Percentiles rank a stretch among this genome's conserved stretches.
Conservation (phyloP, 2,329 filamentous ascomycete species). For the Penicillium sp. region DNA sequence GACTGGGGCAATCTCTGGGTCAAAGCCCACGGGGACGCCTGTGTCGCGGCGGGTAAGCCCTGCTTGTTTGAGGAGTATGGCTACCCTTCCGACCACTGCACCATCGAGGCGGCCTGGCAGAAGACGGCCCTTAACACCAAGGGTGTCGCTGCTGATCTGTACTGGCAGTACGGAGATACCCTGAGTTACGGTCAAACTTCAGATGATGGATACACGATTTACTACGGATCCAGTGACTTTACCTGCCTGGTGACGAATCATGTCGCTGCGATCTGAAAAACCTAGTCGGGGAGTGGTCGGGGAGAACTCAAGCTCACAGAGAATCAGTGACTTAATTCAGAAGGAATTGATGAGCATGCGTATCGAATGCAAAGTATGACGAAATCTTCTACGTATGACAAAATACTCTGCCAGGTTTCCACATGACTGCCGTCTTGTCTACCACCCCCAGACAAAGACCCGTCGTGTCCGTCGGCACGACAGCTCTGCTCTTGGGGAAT, state of each 20-base stretch:
- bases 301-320: not conserved
- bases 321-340: too few species aligned
- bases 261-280: constrained; percentile 11
- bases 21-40: constrained; percentile 39
- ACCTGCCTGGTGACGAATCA: constrained; percentile 31
- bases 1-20: constrained; percentile 46
- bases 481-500: too few species aligned
- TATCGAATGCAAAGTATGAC: too few species aligned
- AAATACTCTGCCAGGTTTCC: too few species aligned
- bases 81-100: constrained; percentile 24
- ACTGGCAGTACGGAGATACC: constrained; percentile 35
- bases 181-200: constrained; percentile 12
- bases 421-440: too few species aligned
- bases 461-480: too few species aligned
- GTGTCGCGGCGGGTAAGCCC: constrained; percentile 34
- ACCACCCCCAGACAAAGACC: too few species aligned
- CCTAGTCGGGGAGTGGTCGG: too few species aligned
- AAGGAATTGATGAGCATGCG: too few species aligned
- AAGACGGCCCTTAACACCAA: constrained; percentile 28
- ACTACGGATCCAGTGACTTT: constrained; percentile 27
- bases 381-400: too few species aligned
- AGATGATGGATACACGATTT: constrained; percentile 24
- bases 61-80: constrained; percentile 41
- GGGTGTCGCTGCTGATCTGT: constrained; percentile 27
- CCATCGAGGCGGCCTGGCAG: constrained; percentile 31